Conservation (phyloP, 2,329 filamentous ascomycete genomes). For the Parastagonospora nodorum region DNA sequence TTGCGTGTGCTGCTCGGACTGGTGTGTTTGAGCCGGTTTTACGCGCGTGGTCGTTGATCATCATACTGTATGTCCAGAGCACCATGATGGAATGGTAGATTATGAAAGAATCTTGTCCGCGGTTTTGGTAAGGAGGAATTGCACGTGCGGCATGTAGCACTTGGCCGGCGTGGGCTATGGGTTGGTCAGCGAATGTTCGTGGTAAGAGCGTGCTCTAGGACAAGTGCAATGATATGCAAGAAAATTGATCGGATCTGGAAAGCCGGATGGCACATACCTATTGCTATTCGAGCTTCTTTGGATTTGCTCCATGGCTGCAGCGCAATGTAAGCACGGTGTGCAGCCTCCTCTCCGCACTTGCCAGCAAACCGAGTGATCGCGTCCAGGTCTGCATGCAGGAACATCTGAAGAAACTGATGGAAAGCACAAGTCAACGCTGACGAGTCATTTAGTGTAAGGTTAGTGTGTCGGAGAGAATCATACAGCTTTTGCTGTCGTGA, state of each 20-base stretch:
- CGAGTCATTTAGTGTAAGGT: conserved; percentile 45
- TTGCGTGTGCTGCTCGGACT: neutral
- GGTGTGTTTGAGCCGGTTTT: conserved; percentile 17
- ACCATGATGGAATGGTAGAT: conserved; percentile 29
- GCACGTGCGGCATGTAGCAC: conserved; percentile 17
- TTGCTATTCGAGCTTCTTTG: conserved; percentile 22
- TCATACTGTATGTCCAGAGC: conserved; percentile 32
- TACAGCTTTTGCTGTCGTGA: conserved; percentile 20
- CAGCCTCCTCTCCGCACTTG: conserved; percentile 68
- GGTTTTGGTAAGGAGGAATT: conserved; percentile 22
- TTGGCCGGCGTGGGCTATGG: conserved; percentile 19
- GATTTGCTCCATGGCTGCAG: conserved; percentile 59
- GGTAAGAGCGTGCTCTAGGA: no score
- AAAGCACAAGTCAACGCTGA: conserved; percentile 29
- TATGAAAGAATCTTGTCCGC: conserved; percentile 24
- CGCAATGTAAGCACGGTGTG: conserved; percentile 61
- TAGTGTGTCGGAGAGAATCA: conserved; percentile 51
- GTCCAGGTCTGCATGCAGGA: conserved; percentile 65
- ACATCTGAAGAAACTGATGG: conserved; percentile 62
- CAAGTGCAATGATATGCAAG: neutral
- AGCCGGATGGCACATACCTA: conserved; percentile 3
- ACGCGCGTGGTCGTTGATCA: conserved; percentile 17
- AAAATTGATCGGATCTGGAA: no score
- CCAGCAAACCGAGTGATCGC: conserved; percentile 69
- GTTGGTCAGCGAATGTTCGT: neutral